These are phyloP conservation scores for Yamadazyma paraphyllophila DNA, from an alignment of 805 yeast genomes.

Conservation along the genomic window DNA sequence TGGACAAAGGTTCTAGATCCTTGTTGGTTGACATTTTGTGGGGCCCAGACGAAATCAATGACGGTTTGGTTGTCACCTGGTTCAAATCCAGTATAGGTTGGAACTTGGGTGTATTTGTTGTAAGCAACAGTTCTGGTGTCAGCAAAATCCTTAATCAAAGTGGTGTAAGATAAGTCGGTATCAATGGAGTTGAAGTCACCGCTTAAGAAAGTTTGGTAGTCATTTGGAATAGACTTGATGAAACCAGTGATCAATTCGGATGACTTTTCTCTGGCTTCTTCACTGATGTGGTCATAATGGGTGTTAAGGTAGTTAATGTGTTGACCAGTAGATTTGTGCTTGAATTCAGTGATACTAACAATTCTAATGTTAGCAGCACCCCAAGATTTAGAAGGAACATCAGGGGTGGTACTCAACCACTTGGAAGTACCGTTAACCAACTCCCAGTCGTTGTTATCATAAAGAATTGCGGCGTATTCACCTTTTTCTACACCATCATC, in stretches of 20 bases:
- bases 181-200: constrained; percentile 56
- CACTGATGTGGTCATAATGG: constrained; percentile 51
- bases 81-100: constrained; percentile 43
- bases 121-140: constrained; percentile 35
- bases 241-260: constrained; percentile 45
- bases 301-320: constrained; percentile 44
- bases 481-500: constrained; percentile 51
- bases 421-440: constrained; percentile 41
- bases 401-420: constrained; percentile 58
- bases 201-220: constrained; percentile 40
- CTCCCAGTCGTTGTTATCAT: constrained; percentile 34
- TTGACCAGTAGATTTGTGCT: constrained; percentile 44
- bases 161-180: constrained; percentile 25
- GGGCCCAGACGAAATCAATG: constrained; percentile 41
- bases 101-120: constrained; percentile 17
- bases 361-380: constrained; percentile 42
- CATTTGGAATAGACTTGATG: constrained; percentile 29
- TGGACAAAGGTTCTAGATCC: constrained; percentile 17
- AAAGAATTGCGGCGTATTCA: constrained; percentile 51
- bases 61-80: constrained; percentile 22
- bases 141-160: constrained; percentile 23
- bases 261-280: constrained; percentile 43
- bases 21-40: constrained; percentile 20
- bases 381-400: constrained; percentile 43
- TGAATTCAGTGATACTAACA: constrained; percentile 39